These are phyloP conservation scores for Citrus hindsii DNA, from an alignment of 345 rosid genomes.

Conservation along the genomic window DNA sequence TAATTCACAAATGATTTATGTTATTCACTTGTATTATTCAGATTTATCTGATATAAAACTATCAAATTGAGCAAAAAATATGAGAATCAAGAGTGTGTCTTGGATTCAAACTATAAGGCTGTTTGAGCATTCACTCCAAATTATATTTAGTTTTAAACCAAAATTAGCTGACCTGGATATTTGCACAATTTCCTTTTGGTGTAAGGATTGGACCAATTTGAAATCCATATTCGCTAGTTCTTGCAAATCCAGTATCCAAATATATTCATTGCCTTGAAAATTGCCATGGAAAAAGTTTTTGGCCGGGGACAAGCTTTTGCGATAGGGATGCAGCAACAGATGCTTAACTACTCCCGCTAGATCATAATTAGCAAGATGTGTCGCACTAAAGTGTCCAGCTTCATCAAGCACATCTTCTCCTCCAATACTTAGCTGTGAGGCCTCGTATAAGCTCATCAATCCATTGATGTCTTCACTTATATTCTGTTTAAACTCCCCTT, in stretches of 20 bases:
- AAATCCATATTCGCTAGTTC: constrained; percentile 36
- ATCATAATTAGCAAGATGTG: constrained; percentile 22
- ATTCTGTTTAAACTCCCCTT: constrained; percentile 19
- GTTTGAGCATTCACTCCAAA: no score
- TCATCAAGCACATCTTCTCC: constrained; percentile 50
- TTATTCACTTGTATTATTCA: no score
- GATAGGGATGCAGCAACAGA: constrained; percentile 34
- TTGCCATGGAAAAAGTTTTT: constrained; percentile 23
- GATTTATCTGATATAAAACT: no score
- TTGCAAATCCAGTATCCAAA: constrained; percentile 30
- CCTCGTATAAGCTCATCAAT: constrained; percentile 45
- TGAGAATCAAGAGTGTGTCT: no score
- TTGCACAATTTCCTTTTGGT: constrained; percentile 32
- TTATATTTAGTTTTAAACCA: background rate
- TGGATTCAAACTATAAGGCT: no score
- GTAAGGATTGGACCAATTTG: constrained; percentile 24
- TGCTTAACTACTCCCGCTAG: background rate
- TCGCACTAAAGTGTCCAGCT: constrained; percentile 20
- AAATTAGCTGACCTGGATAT: constrained; percentile 21
- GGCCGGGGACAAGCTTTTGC: constrained; percentile 26
- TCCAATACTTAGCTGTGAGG: constrained; percentile 42
- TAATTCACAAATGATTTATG: no score
- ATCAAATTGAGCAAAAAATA: no score
- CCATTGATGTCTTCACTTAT: constrained; percentile 27
- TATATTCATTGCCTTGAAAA: constrained; percentile 8